Evolutionary conservation across 768 basidiomycete species (phyloP).

Genomic region (Auricularia cornea): DNA sequence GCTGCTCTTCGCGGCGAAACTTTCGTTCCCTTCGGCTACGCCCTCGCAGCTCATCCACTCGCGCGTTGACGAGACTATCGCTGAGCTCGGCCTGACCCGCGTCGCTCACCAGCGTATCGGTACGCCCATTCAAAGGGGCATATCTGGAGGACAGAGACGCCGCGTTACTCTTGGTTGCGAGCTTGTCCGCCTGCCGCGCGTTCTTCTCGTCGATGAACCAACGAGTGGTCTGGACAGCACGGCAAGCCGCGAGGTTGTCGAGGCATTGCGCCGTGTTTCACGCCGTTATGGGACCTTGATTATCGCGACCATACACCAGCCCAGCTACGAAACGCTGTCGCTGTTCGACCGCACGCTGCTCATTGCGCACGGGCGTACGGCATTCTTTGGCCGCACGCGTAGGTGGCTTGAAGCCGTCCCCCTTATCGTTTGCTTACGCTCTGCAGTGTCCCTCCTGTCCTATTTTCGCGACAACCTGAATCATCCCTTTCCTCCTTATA

Average conservation of each 20-base stretch:
- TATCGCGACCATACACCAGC: constrained; percentile 62
- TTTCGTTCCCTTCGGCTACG: constrained; percentile 27
- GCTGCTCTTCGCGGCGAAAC: constrained; percentile 40
- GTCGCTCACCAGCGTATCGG: constrained; percentile 47
- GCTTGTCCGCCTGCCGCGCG: constrained; percentile 50
- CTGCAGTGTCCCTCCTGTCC: constrained; percentile 13
- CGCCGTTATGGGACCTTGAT: constrained; percentile 43
- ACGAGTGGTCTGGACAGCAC: constrained; percentile 50
- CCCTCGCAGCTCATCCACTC: constrained; percentile 25
- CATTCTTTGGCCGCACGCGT: constrained; percentile 32
- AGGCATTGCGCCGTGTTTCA: constrained; percentile 36
- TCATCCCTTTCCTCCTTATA: constrained; percentile 25
- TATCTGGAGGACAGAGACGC: constrained; percentile 62
- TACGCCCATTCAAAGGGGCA: constrained; percentile 48
- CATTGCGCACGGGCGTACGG: constrained; percentile 42
- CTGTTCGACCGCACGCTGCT: constrained; percentile 55
- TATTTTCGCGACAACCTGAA: constrained; percentile 21
- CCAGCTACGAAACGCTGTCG: constrained; percentile 48
- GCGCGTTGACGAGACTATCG: constrained; percentile 38
- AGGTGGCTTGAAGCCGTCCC: background rate
- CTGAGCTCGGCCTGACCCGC: constrained; percentile 38
- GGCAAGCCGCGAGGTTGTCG: constrained; percentile 34
- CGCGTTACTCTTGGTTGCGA: constrained; percentile 51
- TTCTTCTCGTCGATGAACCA: constrained; percentile 57
- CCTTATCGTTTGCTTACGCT: constrained; percentile 28